These are phyloP conservation scores for Colletotrichum spinosum DNA, from an alignment of 2,329 filamentous ascomycete genomes.

Conservation along the genomic window DNA sequence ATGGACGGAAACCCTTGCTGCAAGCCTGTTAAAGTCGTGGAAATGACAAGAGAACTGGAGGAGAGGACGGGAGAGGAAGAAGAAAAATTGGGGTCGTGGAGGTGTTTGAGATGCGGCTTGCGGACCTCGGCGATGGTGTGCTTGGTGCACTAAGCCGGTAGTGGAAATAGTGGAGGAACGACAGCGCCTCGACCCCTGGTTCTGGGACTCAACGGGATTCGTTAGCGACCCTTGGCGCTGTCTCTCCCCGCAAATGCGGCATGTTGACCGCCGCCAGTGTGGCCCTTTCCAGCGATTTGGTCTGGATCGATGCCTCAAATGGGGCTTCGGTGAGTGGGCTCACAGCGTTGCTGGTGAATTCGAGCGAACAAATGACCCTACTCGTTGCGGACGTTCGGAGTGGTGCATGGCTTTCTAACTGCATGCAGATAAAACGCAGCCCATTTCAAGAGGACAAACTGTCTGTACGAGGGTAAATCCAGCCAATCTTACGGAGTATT, in stretches of 20 bases:
- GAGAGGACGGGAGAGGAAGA: conserved; percentile 1
- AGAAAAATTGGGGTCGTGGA: conserved; percentile 26
- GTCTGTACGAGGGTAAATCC: no score
- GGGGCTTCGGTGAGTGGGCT: no score
- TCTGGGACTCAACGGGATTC: conserved; percentile 16
- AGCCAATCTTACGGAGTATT: neutral
- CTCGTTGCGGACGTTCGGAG: no score
- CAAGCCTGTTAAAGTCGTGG: neutral
- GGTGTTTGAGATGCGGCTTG: conserved; percentile 20
- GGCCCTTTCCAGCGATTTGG: conserved; percentile 23
- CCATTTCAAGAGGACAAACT: no score
- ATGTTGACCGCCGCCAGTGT: conserved; percentile 26
- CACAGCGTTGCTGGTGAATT: no score
- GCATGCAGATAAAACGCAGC: no score
- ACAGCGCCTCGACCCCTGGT: conserved; percentile 6
- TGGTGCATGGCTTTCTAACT: no score
- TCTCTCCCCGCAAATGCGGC: conserved; percentile 33
- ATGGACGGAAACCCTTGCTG: conserved; percentile 16
- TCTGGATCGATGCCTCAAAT: conserved; percentile 5
- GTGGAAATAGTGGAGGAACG: conserved; percentile 12
- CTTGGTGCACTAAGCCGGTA: conserved; percentile 24
- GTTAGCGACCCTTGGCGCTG: conserved; percentile 22
- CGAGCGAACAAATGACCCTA: no score
- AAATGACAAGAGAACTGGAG: neutral
- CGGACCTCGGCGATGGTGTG: conserved; percentile 34